Conservation (phyloP, 2,329 filamentous ascomycete genomes). For the Fusarium sp. region DNA sequence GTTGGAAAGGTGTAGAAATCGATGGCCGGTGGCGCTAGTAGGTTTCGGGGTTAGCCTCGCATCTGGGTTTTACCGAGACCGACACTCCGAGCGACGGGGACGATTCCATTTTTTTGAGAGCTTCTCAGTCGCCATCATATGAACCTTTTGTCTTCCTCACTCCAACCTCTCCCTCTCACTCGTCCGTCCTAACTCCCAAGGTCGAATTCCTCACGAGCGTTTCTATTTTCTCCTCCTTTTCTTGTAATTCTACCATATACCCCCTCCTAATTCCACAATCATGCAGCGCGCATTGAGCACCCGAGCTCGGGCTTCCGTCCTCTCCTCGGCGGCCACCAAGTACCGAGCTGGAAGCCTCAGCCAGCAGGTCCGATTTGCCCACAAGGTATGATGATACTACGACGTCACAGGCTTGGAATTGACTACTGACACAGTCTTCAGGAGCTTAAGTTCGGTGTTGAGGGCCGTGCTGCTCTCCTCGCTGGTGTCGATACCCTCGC, state of each 20-base stretch:
- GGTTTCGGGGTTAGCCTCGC: conserved; percentile 45
- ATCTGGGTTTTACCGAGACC: conserved; percentile 54
- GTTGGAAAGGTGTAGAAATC: conserved; percentile 54
- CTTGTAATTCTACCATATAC: conserved; percentile 46
- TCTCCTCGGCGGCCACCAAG: conserved; percentile 74
- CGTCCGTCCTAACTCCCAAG: conserved; percentile 42
- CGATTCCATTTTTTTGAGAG: conserved; percentile 52
- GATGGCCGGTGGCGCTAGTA: conserved; percentile 44
- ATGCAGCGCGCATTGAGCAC: conserved; percentile 98
- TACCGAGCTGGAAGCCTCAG: conserved; percentile 74
- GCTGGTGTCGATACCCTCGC: conserved; percentile 96
- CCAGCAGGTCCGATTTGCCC: conserved; percentile 94
- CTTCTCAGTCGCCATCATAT: conserved; percentile 44
- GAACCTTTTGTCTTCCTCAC: conserved; percentile 38
- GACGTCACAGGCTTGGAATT: neutral
- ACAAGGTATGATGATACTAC: conserved; percentile 76
- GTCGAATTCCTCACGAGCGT: conserved; percentile 42
- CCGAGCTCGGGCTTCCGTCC: conserved; percentile 80
- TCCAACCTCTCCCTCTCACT: conserved; percentile 28
- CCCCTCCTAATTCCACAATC: conserved; percentile 56
- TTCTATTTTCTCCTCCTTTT: conserved; percentile 44
- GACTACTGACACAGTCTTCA: conserved; percentile 55
- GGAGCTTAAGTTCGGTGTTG: conserved; percentile 99
- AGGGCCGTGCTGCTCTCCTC: conserved; percentile 88
- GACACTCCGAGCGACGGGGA: conserved; percentile 48